Base-by-base conservation (phyloP, 2,329 filamentous ascomycete genomes). In the Botrytis paeoniae region DNA sequence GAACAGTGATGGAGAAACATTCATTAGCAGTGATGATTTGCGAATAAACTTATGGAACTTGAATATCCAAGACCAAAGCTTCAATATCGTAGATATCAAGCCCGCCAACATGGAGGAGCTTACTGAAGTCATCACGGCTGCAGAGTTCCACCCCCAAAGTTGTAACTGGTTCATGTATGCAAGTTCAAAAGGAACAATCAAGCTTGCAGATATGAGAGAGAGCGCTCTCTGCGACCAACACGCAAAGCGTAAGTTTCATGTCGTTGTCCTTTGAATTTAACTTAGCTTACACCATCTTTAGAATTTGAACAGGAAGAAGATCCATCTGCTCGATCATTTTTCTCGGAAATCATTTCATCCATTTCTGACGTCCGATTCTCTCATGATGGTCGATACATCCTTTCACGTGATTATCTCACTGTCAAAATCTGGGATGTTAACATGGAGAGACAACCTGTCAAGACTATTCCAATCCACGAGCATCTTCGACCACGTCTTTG, bases 101-200 rank as follows among this genome's bases (percentile, higher is more conserved):
- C 96, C 96, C 14, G 96, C 96, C 59, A 99, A 99, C 83, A 99
- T 99, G 96, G 96, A 99, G 84, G 96, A 99, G 85, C 87, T 99
- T 77, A 99, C 96, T 0, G 96, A 99, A 83, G 96, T 99, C 78
- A 98, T 99, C 81, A 99, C 96, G 20, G 96, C 96, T 60, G 96
- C 96, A 71, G 96, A 99, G 81, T 99, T 99, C 80, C 96, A 99
- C 81, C 96, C 96, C 9, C 87, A 91, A 80, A 97, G 95, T 86
- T 99, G 96, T 88, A 98, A 99, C 84, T 97, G 94, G 94, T 98
- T 99, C 85, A 99, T 99, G 95, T 99, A 98, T 82, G 96, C 96
- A 78, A 98, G 95, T 83, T 98, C 95, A 74, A 99, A 99, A 84
- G 96, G 96, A 75, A 98, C 96, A 51, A 98, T 99, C 85, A 99